These are phyloP conservation scores for Amanita rubescens DNA, from an alignment of 768 basidiomycete genomes.

Conservation along the genomic window DNA sequence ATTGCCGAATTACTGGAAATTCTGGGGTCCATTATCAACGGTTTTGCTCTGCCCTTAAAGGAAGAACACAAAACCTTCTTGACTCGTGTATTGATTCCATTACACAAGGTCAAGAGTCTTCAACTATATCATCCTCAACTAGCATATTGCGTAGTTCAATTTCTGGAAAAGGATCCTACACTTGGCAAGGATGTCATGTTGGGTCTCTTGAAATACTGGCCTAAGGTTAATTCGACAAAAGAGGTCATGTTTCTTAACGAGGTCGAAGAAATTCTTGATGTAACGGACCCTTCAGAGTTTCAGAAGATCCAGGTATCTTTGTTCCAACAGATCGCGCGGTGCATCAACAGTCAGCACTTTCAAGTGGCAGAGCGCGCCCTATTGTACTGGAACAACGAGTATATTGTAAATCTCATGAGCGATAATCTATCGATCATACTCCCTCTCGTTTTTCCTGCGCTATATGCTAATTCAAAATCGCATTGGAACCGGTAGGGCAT, in stretches of 20 bases:
- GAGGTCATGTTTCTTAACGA: constrained; percentile 99
- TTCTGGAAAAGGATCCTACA: constrained; percentile 90
- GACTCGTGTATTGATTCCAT: constrained; percentile 85
- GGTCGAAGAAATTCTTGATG: constrained; percentile 97
- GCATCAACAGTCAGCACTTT: constrained; percentile 99
- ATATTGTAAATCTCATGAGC: constrained; percentile 98
- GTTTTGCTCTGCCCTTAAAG: constrained; percentile 95
- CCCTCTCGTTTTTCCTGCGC: constrained; percentile 93
- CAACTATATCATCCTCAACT: constrained; percentile 98
- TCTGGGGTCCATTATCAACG: constrained; percentile 98
- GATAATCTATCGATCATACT: constrained; percentile 85
- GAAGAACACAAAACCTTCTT: constrained; percentile 99
- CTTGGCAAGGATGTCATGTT: constrained; percentile 95
- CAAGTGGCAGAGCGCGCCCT: constrained; percentile 97
- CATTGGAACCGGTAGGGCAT: constrained; percentile 93
- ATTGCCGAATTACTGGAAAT: constrained; percentile 98
- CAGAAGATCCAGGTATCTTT: constrained; percentile 89
- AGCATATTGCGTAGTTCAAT: constrained; percentile 98
- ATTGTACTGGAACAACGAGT: constrained; percentile 99
- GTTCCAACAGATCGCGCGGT: constrained; percentile 91
- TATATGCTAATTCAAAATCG: constrained; percentile 92
- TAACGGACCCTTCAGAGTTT: constrained; percentile 95
- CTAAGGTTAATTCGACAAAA: constrained; percentile 98
- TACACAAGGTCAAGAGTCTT: constrained; percentile 98
- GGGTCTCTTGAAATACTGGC: constrained; percentile 96